Percentiles rank a stretch among this genome's conserved stretches.
phyloP scores from a whole-genome alignment of 2,329 filamentous ascomycete genomes.

The Coleophoma cylindrospora region DNA sequence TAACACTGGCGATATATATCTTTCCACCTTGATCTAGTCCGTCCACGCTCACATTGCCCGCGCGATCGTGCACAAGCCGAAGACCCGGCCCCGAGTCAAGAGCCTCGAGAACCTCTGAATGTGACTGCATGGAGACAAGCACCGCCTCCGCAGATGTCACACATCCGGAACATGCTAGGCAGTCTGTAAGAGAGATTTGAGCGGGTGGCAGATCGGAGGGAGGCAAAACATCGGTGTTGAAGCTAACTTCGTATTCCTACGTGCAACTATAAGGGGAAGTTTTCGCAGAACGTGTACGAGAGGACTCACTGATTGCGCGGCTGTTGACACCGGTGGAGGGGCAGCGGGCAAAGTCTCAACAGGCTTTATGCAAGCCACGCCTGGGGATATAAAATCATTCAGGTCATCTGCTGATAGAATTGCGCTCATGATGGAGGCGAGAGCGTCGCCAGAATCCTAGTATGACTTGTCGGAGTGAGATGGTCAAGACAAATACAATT shows the following conservation, averaged over 20 bases:
- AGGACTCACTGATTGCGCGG: constrained; percentile 29
- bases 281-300: not conserved
- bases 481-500: too few relatives aligned
- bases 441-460: constrained; percentile 8
- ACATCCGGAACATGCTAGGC: constrained; percentile 93
- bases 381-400: constrained; percentile 98
- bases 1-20: constrained; percentile 90
- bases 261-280: constrained; percentile 4
- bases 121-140: constrained; percentile 90
- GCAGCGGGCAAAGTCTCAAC: constrained; percentile 80
- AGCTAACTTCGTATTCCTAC: constrained; percentile 76
- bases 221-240: constrained; percentile 68
- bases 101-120: constrained; percentile 80
- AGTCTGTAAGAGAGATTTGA: constrained; percentile 94
- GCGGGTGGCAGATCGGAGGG: constrained; percentile 62
- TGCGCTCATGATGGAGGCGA: constrained; percentile 69
- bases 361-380: constrained; percentile 97
- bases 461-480: too few relatives aligned
- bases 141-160: constrained; percentile 97
- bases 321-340: constrained; percentile 31
- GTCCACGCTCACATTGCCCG: constrained; percentile 34
- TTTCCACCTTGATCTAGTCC: constrained; percentile 54
- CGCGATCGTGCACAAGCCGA: constrained; percentile 13
- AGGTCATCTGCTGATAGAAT: constrained; percentile 95
- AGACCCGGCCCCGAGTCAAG: constrained; percentile 61